These are phyloP conservation scores for Scytalidium sp. DNA, from an alignment of 2,329 filamentous ascomycete genomes.

Conservation along the genomic window DNA sequence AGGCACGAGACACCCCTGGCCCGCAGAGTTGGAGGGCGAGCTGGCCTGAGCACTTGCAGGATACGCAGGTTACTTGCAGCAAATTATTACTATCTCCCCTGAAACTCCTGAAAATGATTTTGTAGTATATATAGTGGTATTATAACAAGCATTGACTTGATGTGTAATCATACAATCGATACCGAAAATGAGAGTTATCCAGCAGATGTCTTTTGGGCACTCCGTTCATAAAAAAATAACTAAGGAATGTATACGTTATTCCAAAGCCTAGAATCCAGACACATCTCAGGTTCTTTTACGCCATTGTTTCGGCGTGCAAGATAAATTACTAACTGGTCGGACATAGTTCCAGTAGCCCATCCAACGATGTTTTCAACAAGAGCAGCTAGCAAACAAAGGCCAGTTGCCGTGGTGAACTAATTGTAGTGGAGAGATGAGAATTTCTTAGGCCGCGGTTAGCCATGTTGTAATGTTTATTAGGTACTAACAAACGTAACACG, in stretches of 20 bases:
- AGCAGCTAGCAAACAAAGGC: conserved; percentile 30
- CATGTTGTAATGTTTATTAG: too few species aligned
- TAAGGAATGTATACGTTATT: conserved; percentile 29
- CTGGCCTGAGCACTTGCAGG: too few species aligned
- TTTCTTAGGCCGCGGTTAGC: too few species aligned
- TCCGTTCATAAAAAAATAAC: conserved; percentile 38
- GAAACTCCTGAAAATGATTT: conserved; percentile 36
- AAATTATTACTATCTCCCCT: conserved; percentile 35
- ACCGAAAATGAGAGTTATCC: conserved; percentile 33
- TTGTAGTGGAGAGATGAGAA: conserved; percentile 9
- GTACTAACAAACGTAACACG: too few species aligned
- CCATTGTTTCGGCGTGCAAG: conserved; percentile 31
- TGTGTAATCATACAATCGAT: conserved; percentile 37
- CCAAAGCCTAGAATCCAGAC: conserved; percentile 30
- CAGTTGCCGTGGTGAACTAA: conserved; percentile 7
- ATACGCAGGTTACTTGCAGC: too few species aligned
- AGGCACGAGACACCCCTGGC: too few species aligned
- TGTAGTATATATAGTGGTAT: conserved; percentile 39
- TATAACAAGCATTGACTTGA: conserved; percentile 35
- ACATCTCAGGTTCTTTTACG: conserved; percentile 35
- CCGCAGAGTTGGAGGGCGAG: too few species aligned
- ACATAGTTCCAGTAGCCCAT: conserved; percentile 31
- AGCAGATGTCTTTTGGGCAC: conserved; percentile 30
- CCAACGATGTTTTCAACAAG: conserved; percentile 31
- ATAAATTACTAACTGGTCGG: conserved; percentile 29